phyloP scores from a whole-genome alignment of 305 asterid species.

The Ajuga reptans region DNA sequence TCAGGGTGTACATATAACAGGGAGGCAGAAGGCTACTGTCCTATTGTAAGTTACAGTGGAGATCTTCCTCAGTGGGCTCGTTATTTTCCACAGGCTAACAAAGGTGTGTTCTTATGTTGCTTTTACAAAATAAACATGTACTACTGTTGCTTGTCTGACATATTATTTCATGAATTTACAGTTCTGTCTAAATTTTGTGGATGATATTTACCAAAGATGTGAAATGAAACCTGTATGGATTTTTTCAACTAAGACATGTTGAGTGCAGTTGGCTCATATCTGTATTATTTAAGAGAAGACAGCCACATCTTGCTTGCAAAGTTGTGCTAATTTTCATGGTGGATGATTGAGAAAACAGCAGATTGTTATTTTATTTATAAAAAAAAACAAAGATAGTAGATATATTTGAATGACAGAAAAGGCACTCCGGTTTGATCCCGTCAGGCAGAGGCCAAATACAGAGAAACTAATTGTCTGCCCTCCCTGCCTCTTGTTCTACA shows the following conservation, averaged over 20 bases:
- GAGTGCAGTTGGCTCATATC: neutral
- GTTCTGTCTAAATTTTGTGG: neutral
- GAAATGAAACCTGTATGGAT: neutral
- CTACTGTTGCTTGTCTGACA: neutral
- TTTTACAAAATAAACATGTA: neutral
- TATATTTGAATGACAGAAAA: too few relatives aligned
- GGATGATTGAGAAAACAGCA: too few relatives aligned
- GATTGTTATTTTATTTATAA: too few relatives aligned
- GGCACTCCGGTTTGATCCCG: too few relatives aligned
- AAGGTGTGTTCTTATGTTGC: slow-evolving; percentile 40
- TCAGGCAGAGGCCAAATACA: too few relatives aligned
- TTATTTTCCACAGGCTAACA: slow-evolving; percentile 87
- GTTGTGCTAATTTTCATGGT: neutral
- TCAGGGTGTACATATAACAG: slow-evolving; percentile 97
- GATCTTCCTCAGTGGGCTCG: slow-evolving; percentile 99
- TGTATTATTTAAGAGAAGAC: neutral
- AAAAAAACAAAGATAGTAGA: too few relatives aligned
- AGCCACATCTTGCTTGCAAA: neutral
- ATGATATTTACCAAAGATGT: too few relatives aligned
- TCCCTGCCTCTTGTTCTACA: too few relatives aligned
- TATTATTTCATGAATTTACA: neutral
- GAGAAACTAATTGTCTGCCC: too few relatives aligned
- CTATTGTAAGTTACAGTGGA: slow-evolving; percentile 79
- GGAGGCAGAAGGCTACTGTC: slow-evolving; percentile 99
- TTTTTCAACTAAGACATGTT: neutral